Conservation (phyloP, 2,329 filamentous ascomycete genomes). For the Exserohilum rostratum region DNA sequence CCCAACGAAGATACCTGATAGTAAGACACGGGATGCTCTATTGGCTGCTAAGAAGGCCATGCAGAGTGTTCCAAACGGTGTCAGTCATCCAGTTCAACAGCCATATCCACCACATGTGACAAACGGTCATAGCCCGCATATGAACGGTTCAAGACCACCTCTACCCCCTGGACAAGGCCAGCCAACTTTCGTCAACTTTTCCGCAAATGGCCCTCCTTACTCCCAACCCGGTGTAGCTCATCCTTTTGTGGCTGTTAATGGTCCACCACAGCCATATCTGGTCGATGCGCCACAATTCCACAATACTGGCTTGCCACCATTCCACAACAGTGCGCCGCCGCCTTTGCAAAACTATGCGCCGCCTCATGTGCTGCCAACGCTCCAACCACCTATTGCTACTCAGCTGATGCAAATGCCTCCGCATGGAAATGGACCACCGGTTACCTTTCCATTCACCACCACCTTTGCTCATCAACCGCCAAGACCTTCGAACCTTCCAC, state of each 20-base stretch:
- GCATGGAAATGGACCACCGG: conserved; percentile 25
- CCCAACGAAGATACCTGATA: conserved; percentile 76
- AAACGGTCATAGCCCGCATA: conserved; percentile 27
- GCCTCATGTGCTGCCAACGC: conserved; percentile 14
- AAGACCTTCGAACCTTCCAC: conserved; percentile 47
- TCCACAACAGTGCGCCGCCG: conserved; percentile 12
- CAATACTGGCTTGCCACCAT: conserved; percentile 11
- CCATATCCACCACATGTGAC: conserved; percentile 21
- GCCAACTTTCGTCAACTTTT: conserved; percentile 57
- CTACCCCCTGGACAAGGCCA: conserved; percentile 39
- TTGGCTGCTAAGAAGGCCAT: conserved; percentile 67
- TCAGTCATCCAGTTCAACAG: conserved; percentile 34
- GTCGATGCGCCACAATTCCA: conserved; percentile 7
- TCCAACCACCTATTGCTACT: conserved; percentile 32
- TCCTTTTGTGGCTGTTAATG: conserved; percentile 10
- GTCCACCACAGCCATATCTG: conserved; percentile 11
- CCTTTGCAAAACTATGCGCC: conserved; percentile 6
- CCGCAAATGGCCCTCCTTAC: conserved; percentile 62
- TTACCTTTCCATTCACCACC: conserved; percentile 39
- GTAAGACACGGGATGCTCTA: conserved; percentile 44
- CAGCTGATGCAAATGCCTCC: conserved; percentile 25
- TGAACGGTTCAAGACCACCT: conserved; percentile 27
- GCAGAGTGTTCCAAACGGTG: conserved; percentile 50
- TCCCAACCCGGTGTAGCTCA: conserved; percentile 64
- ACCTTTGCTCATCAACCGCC: conserved; percentile 53